These are phyloP conservation scores for Ambrosia hybrid DNA, from an alignment of 140 eudicot genomes.

Conservation along the genomic window DNA sequence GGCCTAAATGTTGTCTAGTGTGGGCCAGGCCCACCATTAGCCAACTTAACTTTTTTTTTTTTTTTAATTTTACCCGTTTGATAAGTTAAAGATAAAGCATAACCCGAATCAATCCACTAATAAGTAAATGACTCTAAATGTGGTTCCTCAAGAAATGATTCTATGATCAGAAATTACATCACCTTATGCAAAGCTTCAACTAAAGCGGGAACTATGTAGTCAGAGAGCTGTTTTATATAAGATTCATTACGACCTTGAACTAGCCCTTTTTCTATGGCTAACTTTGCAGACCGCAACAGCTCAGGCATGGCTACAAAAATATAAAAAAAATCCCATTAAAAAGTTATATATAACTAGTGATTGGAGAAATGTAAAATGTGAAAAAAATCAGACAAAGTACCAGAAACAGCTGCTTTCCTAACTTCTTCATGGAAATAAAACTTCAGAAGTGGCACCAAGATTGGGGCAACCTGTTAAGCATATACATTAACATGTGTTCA, in stretches of 20 bases:
- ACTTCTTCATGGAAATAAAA: constrained; percentile 97
- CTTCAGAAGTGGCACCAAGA: constrained; percentile 82
- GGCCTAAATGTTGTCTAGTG: no score
- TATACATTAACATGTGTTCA: constrained; percentile 1
- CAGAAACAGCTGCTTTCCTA: constrained; percentile 96
- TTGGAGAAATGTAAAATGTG: neutral
- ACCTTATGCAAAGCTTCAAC: constrained; percentile 98
- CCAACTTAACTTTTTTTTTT: no score
- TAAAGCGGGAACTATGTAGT: constrained; percentile 83
- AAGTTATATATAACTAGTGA: neutral
- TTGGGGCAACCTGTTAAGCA: constrained; percentile 82
- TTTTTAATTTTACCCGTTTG: no score
- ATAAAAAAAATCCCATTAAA: constrained; percentile 5
- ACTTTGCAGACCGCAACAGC: constrained; percentile 83
- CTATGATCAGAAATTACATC: neutral
- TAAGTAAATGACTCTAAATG: no score
- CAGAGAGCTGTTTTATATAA: constrained; percentile 92
- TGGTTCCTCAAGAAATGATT: neutral
- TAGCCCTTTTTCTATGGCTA: constrained; percentile 96
- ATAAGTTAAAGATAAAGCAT: no score
- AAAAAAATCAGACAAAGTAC: constrained; percentile 26
- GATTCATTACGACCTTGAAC: constrained; percentile 96
- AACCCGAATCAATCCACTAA: no score
- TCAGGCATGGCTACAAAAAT: constrained; percentile 85
- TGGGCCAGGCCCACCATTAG: no score